phyloP scores from a whole-genome alignment of 371 early-diverging fungal genomes.

The Mortierella sp. region DNA sequence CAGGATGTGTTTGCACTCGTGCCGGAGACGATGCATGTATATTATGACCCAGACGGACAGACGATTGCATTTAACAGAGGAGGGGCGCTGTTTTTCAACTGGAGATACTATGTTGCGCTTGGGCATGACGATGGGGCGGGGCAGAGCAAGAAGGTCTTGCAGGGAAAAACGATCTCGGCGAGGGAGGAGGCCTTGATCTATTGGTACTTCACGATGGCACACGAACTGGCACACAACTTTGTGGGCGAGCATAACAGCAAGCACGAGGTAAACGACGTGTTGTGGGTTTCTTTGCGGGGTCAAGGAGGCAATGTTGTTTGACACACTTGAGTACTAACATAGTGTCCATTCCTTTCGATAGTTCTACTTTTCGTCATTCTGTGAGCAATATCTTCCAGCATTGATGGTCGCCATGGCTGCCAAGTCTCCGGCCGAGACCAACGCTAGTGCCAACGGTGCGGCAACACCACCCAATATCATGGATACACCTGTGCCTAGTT shows the following conservation, averaged over 20 bases:
- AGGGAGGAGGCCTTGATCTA: constrained; percentile 72
- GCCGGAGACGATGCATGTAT: constrained; percentile 74
- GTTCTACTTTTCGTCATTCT: constrained; percentile 82
- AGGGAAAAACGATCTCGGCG: constrained; percentile 46
- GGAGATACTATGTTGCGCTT: constrained; percentile 78
- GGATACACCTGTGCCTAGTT: constrained; percentile 40
- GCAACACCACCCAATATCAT: constrained; percentile 20
- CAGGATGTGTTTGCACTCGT: constrained; percentile 73
- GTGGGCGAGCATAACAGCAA: constrained; percentile 60
- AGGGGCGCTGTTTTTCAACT: constrained; percentile 87
- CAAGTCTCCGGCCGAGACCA: constrained; percentile 8
- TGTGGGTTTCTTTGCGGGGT: background rate
- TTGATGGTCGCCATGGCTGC: constrained; percentile 54
- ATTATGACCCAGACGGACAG: constrained; percentile 73
- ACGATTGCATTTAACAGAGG: constrained; percentile 88
- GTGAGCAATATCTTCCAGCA: constrained; percentile 75
- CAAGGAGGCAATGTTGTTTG: background rate
- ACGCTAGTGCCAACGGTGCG: background rate
- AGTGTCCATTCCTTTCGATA: constrained; percentile 15
- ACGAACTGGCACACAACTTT: constrained; percentile 92
- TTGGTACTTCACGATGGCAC: constrained; percentile 91
- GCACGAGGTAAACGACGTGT: constrained; percentile 65
- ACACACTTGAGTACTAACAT: background rate
- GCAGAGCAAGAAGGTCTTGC: constrained; percentile 9
- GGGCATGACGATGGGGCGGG: constrained; percentile 61